Evolutionary conservation across 2,329 filamentous ascomycete genomes (phyloP).

Genomic region (Talaromyces amestolkiae): DNA sequence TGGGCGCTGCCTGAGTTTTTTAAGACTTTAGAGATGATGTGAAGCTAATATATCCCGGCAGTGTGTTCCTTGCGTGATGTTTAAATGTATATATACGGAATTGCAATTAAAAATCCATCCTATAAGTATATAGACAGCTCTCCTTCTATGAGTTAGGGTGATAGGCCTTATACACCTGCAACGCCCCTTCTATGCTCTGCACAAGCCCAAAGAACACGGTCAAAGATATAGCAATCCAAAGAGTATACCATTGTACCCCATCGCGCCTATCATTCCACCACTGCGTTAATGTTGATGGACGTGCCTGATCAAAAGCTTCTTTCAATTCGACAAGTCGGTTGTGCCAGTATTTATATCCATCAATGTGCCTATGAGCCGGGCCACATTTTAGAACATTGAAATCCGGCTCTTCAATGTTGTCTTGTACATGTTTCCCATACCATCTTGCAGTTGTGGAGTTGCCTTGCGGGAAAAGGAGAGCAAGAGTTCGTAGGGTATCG

Average conservation of each 20-base stretch:
- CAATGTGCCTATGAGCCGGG: slow-evolving; percentile 2
- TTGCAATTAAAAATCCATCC: not conserved
- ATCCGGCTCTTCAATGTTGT: not conserved
- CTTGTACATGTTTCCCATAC: not conserved
- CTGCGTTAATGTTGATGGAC: slow-evolving; percentile 32
- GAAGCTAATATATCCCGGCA: not conserved
- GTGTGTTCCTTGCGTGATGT: not conserved
- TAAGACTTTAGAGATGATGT: not conserved
- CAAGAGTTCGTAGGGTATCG: not conserved
- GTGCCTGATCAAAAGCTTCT: slow-evolving; percentile 42
- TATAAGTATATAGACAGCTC: not conserved
- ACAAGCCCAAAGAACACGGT: slow-evolving; percentile 44
- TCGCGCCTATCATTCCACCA: slow-evolving; percentile 46
- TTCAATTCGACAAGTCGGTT: slow-evolving; percentile 46
- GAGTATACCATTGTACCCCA: slow-evolving; percentile 45
- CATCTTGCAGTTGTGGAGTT: not conserved
- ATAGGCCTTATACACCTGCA: slow-evolving; percentile 40
- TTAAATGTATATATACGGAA: not conserved
- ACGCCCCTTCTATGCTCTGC: slow-evolving; percentile 42
- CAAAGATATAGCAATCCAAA: slow-evolving; percentile 46
- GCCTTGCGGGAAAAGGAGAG: slow-evolving; percentile 13
- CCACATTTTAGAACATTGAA: not conserved
- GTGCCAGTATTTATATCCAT: slow-evolving; percentile 42
- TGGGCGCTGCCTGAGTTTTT: slow-evolving; percentile 29
- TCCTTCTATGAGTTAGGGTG: not conserved